These are phyloP conservation scores for Cryptococcus wingfieldii DNA, from an alignment of 1,284 basidiomycete genomes.

Conservation along the genomic window DNA sequence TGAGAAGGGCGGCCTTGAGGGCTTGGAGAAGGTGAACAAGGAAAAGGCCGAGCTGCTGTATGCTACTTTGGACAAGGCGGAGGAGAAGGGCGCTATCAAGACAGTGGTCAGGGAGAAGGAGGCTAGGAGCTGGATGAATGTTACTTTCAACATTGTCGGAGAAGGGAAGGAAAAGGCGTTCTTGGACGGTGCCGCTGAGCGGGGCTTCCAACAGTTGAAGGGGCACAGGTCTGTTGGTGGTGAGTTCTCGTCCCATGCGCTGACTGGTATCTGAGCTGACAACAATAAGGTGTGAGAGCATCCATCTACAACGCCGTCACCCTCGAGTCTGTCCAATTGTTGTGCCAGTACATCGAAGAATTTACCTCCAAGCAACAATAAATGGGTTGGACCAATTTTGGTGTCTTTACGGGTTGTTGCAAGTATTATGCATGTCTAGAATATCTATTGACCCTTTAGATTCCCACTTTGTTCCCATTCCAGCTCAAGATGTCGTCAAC, in stretches of 20 bases:
- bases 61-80: constrained; percentile 63
- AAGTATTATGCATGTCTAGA: too few species aligned
- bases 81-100: constrained; percentile 62
- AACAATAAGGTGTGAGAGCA: constrained; percentile 67
- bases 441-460: too few species aligned
- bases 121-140: constrained; percentile 87
- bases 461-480: too few species aligned
- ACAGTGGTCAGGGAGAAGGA: constrained; percentile 63
- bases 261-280: background rate
- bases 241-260: constrained; percentile 46
- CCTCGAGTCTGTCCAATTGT: constrained; percentile 61
- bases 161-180: constrained; percentile 68
- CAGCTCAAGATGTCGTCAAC: too few species aligned
- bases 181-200: constrained; percentile 68
- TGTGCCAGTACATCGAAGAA: constrained; percentile 53
- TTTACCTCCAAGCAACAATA: constrained; percentile 26
- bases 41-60: constrained; percentile 74
- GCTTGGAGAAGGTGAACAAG: constrained; percentile 64
- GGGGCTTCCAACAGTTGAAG: constrained; percentile 77
- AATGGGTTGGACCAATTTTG: background rate
- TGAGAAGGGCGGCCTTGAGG: constrained; percentile 64
- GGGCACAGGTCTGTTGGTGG: constrained; percentile 69
- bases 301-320: constrained; percentile 95
- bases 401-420: too few species aligned
- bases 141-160: constrained; percentile 71